These are phyloP conservation scores for Rosellinia necatrix DNA, from an alignment of 2,329 filamentous ascomycete species.

Conservation along the genomic window DNA sequence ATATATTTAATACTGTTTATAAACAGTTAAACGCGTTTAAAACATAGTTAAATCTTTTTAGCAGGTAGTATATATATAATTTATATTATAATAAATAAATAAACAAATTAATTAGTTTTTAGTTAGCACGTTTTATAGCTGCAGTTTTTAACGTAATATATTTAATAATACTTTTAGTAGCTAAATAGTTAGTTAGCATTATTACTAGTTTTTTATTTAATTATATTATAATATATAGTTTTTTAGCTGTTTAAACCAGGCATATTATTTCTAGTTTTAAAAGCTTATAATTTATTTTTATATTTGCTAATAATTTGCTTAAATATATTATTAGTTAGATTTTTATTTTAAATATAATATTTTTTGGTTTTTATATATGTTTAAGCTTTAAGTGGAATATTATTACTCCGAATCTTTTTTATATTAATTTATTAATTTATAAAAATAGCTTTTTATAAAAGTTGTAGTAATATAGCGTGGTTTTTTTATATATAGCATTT, in stretches of 20 bases:
- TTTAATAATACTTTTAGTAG: no score
- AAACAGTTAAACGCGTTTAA: no score
- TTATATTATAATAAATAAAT: no score
- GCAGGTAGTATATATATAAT: no score
- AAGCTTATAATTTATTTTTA: no score
- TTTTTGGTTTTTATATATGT: not conserved
- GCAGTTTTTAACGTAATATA: no score
- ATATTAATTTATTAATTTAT: slow-evolving; percentile 1
- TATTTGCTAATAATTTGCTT: slow-evolving; percentile 1
- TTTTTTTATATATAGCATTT: no score
- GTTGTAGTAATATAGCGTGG: not conserved
- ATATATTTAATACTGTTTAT: no score
- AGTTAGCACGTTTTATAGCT: no score
- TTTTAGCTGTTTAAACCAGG: slow-evolving; percentile 3
- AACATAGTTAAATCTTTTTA: no score
- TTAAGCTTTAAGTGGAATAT: not conserved
- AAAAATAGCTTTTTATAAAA: not conserved
- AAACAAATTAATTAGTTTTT: no score
- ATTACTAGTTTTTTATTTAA: not conserved
- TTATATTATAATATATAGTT: slow-evolving; percentile 2
- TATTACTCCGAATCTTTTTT: slow-evolving; percentile 9
- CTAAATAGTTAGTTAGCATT: not conserved
- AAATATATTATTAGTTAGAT: slow-evolving; percentile 5
- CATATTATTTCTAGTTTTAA: slow-evolving; percentile 6
- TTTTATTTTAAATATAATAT: not conserved